Base-by-base conservation (phyloP, 2,329 filamentous ascomycete genomes). In the Colletotrichum cuscutae region DNA sequence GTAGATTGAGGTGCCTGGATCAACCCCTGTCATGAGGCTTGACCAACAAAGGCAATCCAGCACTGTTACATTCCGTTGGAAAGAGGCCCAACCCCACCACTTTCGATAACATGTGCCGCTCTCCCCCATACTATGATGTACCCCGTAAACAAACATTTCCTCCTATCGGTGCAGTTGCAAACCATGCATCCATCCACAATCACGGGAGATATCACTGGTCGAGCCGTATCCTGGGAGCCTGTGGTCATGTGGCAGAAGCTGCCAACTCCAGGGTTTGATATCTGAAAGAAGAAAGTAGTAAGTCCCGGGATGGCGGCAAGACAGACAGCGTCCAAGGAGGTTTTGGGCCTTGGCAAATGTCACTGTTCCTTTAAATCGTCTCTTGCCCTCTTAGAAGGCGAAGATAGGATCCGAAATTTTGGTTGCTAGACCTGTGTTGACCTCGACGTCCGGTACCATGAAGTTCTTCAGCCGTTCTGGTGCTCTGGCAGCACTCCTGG, bases 31-130 rank as follows among this genome's bases (percentile, higher is more conserved):
- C 68, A 60, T 56, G 56, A 59, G 52, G 62, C 61, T 71, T 66
- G 58, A 71, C 71, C 71, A 62, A 71, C 68, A 66, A 71, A 58
- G 71, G 71, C 68, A 73, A 73, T 63, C n/a, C 61, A 62, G 62
- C 68, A 71, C 24, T 37, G 71, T 71, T 67, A 71, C 67, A 59
- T 71, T 73, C 71, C 71, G 71, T 30, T 37, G 30, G 22, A 53
- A 53, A 13, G 57, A 57, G n/a, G 54, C 24, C 42, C 62, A 32
- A 49, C 28, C 67, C 53, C 49, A 42, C 67, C 57, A 57, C 46
- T 26, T 37, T 28, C 24, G 15, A 22, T 19, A 12, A 19, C 35
- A 26, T 37, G 35, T 54, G 32, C 8, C 53, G 26, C 56, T 35
- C 22, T 32, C 4, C 42, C 32, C 30, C 22, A 37, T 63, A 15